phyloP scores from a whole-genome alignment of 78 protist species.

The Guillardia theta region DNA sequence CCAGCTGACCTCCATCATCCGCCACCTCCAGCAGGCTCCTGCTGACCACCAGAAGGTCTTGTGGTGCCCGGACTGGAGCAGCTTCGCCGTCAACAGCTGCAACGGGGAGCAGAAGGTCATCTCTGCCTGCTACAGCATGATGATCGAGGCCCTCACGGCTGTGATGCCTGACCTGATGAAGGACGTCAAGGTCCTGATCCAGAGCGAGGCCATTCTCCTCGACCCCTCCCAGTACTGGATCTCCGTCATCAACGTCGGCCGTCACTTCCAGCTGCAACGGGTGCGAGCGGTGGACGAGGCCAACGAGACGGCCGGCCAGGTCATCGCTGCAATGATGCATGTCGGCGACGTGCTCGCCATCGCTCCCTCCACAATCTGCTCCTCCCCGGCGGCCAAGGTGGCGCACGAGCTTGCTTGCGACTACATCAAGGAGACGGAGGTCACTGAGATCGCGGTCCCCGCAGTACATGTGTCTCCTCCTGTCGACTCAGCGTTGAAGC shows the following conservation, averaged over 20 bases:
- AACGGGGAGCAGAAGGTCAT: not conserved
- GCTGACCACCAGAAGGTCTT: not conserved
- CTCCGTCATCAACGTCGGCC: conserved; percentile 39
- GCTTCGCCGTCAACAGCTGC: not conserved
- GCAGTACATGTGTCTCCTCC: not conserved
- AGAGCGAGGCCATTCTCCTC: conserved; percentile 22
- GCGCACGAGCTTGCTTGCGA: not conserved
- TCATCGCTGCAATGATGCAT: not conserved
- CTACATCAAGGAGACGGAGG: not conserved
- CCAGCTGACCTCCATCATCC: not conserved
- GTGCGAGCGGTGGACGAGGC: conserved; percentile 25
- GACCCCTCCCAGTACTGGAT: conserved; percentile 43
- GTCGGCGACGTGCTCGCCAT: not conserved
- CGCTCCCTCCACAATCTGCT: not conserved
- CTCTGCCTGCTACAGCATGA: not conserved
- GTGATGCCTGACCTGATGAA: not conserved
- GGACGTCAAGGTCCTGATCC: not conserved
- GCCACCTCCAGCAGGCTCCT: not conserved
- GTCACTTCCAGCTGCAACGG: not conserved
- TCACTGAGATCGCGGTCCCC: not conserved
- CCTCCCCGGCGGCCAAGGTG: not conserved
- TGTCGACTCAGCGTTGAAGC: not conserved
- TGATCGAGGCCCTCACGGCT: not conserved
- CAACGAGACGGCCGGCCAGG: conserved; percentile 33
- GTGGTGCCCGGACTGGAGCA: not conserved